Base-by-base conservation (phyloP, 805 yeast genomes). In the Ogataea zsoltii region DNA sequence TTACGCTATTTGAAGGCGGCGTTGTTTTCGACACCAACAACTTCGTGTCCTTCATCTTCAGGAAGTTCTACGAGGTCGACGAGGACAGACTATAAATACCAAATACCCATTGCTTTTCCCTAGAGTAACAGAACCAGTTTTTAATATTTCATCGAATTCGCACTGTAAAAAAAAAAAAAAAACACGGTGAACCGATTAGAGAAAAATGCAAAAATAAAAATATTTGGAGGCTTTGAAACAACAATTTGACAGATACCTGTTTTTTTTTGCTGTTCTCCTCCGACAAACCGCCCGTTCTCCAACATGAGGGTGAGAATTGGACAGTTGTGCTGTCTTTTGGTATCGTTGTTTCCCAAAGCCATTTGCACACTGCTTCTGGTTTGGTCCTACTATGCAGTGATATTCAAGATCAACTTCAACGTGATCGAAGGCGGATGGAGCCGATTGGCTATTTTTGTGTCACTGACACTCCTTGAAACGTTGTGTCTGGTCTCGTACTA, bases 21-120 rank as follows among this genome's bases (percentile, higher is more conserved):
- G 90, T 81, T 6, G 70, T 71, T 17, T 80, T 91, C 53, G 82
- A 85, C 61, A 82, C 95, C 3, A 77, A 83, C 47, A 72, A 80
- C 42, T 68, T 89, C 55, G 73, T 86, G 16, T 78, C 80, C 13
- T 79, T 91, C 49, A 78, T 91, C 17, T 83, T 89, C 64, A 75
- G 75, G 53, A 85, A 85, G 64, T 90, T 90, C 62, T 87, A 85
- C 57, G 85, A 84, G 46, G 56, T 50, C 19, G 50, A 50, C 30
- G 47, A 41, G 10, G 34, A 6, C 14, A 18, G 12, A 14, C 11
- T 31, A 4, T 9, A 31, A 16, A 21, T 21, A 21, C 25, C 25
- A 28, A 32, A 32, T 32, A 32, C 34, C 34, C 34, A 4, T 32
- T 32, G 14, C 21, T 14, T 32, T 5, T 13, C 33, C 11, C n/a